Base-by-base conservation (phyloP, 352 stramenopile genomes). In the Phytophthora lateralis region DNA sequence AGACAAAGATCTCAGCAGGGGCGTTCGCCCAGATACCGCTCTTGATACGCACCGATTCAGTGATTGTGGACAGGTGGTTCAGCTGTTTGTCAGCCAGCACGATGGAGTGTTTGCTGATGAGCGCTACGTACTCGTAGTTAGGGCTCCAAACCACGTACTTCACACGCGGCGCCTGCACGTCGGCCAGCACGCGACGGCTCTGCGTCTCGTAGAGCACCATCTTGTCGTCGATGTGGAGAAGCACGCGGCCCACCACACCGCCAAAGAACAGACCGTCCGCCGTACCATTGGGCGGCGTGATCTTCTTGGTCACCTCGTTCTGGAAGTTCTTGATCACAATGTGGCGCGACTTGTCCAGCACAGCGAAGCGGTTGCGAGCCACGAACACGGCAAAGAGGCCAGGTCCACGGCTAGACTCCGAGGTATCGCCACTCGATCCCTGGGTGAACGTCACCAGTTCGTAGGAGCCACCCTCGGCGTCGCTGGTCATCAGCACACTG, bases 301-400 rank as follows among this genome's bases (percentile, higher is more conserved):
- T 94, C 70, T 97, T 96, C 80, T 99, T 99, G 24, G 95, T 98
- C 20, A 98, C 97, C 76, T 99, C 96, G 76, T 99, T 99, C 69
- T 98, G 90, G 54, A 99, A 91, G 77, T 99, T 99, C 81, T 99
- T 99, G 65, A 99, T 98, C 34, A 99, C 80, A 73, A 99, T 98
- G 75, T 99, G 85, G 24, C 86, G 82, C 59, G 83, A 96, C 69
- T 98, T 98, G 78, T 99, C 97, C 29, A 99, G 85, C 21, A 99
- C 93, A 17, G 97, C 97, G 66, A 99, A 99, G 55, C 97, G 91
- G 79, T 99, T 99, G 59, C 97, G 89, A 35, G 96, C 95, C 18
- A 99, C 85, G 72, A 99, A 99, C 17, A 98, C 96, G 27, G 93
- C 97, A 45, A 96, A 95, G 46, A 99, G 75, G n/a, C 93, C 98